Evolutionary conservation across 164 flowering plant genomes (phyloP), one percentile per base, ranked within the genome.

Genomic region (Platanus orientalis): DNA sequence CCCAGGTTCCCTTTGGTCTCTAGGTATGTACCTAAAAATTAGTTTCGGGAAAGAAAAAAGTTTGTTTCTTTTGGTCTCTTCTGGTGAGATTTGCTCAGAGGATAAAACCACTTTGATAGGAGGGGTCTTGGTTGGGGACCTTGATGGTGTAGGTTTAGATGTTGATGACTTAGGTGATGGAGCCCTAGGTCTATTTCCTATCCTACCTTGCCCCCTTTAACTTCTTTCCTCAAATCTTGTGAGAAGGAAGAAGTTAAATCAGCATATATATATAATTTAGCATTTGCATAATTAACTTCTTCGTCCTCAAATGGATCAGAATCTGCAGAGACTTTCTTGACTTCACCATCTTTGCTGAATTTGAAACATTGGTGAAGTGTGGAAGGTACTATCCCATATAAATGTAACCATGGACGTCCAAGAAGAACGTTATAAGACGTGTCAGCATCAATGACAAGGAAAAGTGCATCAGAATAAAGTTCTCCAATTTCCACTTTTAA

Each of bases 281-380:
- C 65, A 28, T 67, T 55, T 0, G 55, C 60, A 42, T 60, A 60
- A 19, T 60, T 26, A 2, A 64, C 25, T 19, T 67, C 54, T 0
- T 56, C 71, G 3, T 53, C 27, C 1, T 29, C 17, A 21, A 67
- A 67, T 28, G 71, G 65, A 3, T 61, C 54, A 1, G 1, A 5
- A 25, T 67, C 71, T 13, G 20, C 65, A 2, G 11, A 1, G 1
- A 60, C 23, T 17, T 32, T 67, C 23, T 19, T 20, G 16, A 40
- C 45, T 23, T 21, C 47, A 16, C 59, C 61, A 32, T 53, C 17
- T 7, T 30, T 7, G 23, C 29, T 60, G 20, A 19, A 61, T 24
- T 67, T 54, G 19, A 61, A 42, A 25, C 64, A 67, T 29, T 60
- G 56, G 21, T 60, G 45, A 7, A 67, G 65, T 1, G 54, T 64